Evolutionary conservation across 805 yeast species (phyloP), one percentile per base, ranked within the genome.

Genomic region (Jamesozyma jinghongensis): DNA sequence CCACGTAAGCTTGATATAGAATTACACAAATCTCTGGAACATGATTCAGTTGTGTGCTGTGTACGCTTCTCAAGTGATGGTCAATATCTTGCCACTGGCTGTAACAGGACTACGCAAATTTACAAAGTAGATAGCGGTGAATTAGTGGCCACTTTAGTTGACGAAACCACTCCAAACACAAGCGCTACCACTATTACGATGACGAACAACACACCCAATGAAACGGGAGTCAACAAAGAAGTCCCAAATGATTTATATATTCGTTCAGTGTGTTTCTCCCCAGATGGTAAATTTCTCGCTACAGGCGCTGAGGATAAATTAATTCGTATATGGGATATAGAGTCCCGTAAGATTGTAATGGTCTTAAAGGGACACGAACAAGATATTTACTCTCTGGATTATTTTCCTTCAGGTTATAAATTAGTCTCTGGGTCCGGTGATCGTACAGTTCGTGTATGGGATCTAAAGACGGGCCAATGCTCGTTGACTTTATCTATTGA

Each of bases 381-480:
- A 69, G 98, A 90, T 66, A 88, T 90, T 52, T 92, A 90, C 66
- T 88, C 97, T 11, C 72, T 90, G 51, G 97, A 86, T 66, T 92
- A 85, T 63, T 85, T 90, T 75, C 90, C 95, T 37, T 87, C 85
- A 54, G 97, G 98, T 39, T 76, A 87, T 51, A 83, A 87, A 61
- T 74, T 90, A 53, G 96, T 90, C 22, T 82, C 94, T 16, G 98
- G 98, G 30, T 81, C 94, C 13, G 98, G 98, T 43, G 98, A 90
- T 66, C 77, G 95, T 55, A 86, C 96, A 14, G 97, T 90, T 28
- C 76, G 96, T 61, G 82, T 92, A 57, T 90, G 98, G 98, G 96
- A 90, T 63, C 74, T 88, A 59, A 54, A 84, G 52, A 75, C 86
- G 31, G 92, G 95, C 19, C 87, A 85, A 66, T 85, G 95, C 62